Evolutionary conservation across 768 basidiomycete species (phyloP), one percentile per base, ranked within the genome.

Genomic region (Pleurotus tuoliensis): DNA sequence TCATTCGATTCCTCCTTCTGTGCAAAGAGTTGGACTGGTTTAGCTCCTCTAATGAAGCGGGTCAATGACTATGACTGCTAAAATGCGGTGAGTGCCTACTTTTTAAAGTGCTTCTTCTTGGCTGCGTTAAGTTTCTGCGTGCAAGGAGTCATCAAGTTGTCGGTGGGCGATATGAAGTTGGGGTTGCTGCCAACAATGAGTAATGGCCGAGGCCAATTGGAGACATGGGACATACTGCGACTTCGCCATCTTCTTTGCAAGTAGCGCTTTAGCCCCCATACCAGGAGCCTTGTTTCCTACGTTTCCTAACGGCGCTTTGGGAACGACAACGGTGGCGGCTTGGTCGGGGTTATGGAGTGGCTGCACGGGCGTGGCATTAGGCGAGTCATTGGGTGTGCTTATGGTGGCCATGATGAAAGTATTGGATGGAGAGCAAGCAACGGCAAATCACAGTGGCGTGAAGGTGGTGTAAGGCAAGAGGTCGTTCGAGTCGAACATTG

Each of bases 231-330:
- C 92, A 66, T 56, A 96, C 95, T 84, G 83, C 66, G 76, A 82
- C 72, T 93, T 95, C 41, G 92, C 90, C 82, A 98, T 82, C 76
- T 86, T 92, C 81, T 97, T 98, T 9, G 91, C 92, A 20, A 99
- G 73, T 39, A 99, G 80, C 1, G 96, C 94, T 69, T 93, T 97
- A 50, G 90, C 87, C 13, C 93, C 94, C 80, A 94, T 82, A 34
- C 87, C 87, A 30, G 81, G 82, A 12, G 76, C 83, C 58, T 80
- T 78, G 65, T 78, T 83, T 25, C 68, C 74, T 20, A 79, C 27
- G 61, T 86, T 91, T 12, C 90, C 89, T 4, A 93, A 77, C 4
- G 89, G 90, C 25, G 88, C 90, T 65, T 92, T 86, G 1, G 92
- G 90, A 12, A 88, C 79, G 44, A 86, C 83, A 61, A 93, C 74